phyloP scores from a whole-genome alignment of 805 yeast species.

The Hemisphaericaspora nanyangensis region DNA sequence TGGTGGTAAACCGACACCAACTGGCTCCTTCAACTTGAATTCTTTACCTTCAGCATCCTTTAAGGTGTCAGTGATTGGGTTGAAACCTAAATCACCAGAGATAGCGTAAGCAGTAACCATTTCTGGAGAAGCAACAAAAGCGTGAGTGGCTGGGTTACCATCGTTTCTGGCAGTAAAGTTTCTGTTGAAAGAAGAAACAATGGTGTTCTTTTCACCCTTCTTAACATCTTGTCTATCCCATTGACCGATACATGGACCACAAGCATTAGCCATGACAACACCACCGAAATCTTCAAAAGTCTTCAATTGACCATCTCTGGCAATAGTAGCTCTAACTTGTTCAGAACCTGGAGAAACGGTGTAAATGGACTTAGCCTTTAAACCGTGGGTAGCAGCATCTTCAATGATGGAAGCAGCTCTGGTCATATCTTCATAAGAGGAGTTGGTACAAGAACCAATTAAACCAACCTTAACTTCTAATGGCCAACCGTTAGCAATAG shows the following conservation, averaged over 20 bases:
- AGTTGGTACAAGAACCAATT: conserved; percentile 98
- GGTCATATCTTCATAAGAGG: conserved; percentile 97
- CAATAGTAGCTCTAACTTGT: conserved; percentile 97
- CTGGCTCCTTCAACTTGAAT: conserved; percentile 83
- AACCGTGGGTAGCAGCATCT: conserved; percentile 88
- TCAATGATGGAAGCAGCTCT: conserved; percentile 90
- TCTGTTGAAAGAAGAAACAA: conserved; percentile 96
- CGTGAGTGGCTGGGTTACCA: conserved; percentile 96
- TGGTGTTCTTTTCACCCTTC: conserved; percentile 94
- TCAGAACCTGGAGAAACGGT: conserved; percentile 98
- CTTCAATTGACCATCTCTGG: conserved; percentile 88
- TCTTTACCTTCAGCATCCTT: conserved; percentile 85
- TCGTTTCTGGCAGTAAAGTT: conserved; percentile 97
- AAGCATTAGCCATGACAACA: conserved; percentile 92
- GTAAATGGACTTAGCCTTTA: conserved; percentile 87
- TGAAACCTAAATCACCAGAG: conserved; percentile 94
- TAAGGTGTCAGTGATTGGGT: conserved; percentile 89
- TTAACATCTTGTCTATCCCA: conserved; percentile 95
- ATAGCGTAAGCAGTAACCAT: conserved; percentile 93
- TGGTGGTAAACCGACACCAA: conserved; percentile 86
- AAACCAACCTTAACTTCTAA: conserved; percentile 87
- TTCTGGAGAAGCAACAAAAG: conserved; percentile 96
- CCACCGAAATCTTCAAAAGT: conserved; percentile 92
- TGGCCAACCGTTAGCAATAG: conserved; percentile 89
- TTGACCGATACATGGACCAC: conserved; percentile 99